Evolutionary conservation across 805 yeast genomes (phyloP).

Genomic region (Teunomyces aglyptinius): DNA sequence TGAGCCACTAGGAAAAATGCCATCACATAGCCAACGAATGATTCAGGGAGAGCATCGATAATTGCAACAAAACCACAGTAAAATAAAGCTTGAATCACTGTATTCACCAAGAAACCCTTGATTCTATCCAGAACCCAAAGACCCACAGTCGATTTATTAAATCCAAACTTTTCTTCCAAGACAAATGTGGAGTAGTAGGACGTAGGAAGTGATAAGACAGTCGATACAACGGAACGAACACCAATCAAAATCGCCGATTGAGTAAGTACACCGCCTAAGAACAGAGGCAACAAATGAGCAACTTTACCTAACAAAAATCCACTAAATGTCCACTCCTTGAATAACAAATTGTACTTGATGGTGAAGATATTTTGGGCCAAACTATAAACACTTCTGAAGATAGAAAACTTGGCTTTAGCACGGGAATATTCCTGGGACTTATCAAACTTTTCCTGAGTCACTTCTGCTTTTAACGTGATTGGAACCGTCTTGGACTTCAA

Average conservation of each 20-base stretch:
- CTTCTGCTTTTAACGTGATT: slow-evolving; percentile 57
- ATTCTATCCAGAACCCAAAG: slow-evolving; percentile 73
- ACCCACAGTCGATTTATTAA: slow-evolving; percentile 78
- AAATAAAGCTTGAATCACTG: slow-evolving; percentile 64
- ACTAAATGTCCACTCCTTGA: slow-evolving; percentile 39
- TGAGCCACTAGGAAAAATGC: slow-evolving; percentile 70
- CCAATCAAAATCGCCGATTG: slow-evolving; percentile 66
- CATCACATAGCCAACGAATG: slow-evolving; percentile 79
- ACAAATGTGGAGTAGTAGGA: slow-evolving; percentile 79
- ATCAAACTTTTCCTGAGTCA: slow-evolving; percentile 68
- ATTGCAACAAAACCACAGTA: slow-evolving; percentile 76
- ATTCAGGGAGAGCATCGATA: slow-evolving; percentile 73
- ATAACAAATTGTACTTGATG: slow-evolving; percentile 54
- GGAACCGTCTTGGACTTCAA: slow-evolving; percentile 60
- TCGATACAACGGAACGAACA: slow-evolving; percentile 49
- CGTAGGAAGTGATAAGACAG: slow-evolving; percentile 62
- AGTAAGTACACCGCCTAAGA: slow-evolving; percentile 57
- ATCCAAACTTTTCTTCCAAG: slow-evolving; percentile 88
- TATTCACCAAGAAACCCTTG: slow-evolving; percentile 56
- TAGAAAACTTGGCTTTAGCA: slow-evolving; percentile 71
- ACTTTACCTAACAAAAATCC: slow-evolving; percentile 64
- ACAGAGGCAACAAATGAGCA: slow-evolving; percentile 38
- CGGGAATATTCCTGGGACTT: slow-evolving; percentile 77
- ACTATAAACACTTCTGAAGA: slow-evolving; percentile 51
- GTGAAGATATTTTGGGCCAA: slow-evolving; percentile 56